Percentiles rank a stretch among this genome's conserved stretches.
These are phyloP conservation scores for Alternaria sp. DNA, from an alignment of 2,329 filamentous ascomycete genomes.

Conservation along the genomic window DNA sequence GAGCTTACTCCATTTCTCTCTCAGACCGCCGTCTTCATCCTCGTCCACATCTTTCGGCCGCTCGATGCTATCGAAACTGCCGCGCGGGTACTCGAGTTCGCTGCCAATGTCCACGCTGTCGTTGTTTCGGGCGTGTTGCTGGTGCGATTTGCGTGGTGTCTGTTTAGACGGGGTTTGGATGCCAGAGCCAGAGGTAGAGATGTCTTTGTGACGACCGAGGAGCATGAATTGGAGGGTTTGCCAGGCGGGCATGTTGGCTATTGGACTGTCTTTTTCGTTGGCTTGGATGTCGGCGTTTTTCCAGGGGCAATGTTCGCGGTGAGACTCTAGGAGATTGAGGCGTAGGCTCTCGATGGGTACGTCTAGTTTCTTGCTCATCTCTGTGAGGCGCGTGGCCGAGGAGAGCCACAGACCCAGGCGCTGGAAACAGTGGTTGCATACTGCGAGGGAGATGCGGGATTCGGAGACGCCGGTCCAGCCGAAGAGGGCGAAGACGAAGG, in stretches of 20 bases:
- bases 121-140: constrained; percentile 16
- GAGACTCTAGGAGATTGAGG: constrained; percentile 46
- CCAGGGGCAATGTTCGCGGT: constrained; percentile 52
- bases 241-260: constrained; percentile 45
- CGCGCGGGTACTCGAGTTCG: constrained; percentile 25
- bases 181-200: not conserved
- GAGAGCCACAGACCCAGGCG: constrained; percentile 95
- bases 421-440: constrained; percentile 85
- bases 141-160: not conserved
- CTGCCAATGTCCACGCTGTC: constrained; percentile 37
- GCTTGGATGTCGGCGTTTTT: constrained; percentile 45
- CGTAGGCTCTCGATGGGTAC: constrained; percentile 38
- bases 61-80: constrained; percentile 28
- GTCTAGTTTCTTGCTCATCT: constrained; percentile 43
- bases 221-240: constrained; percentile 46
- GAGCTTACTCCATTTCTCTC: constrained; percentile 46
- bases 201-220: constrained; percentile 24
- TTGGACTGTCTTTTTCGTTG: constrained; percentile 38
- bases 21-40: constrained; percentile 23
- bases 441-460: constrained; percentile 73
- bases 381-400: constrained; percentile 37
- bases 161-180: not conserved
- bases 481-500: constrained; percentile 50
- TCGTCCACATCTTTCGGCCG: constrained; percentile 13
- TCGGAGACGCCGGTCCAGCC: constrained; percentile 62